Evolutionary conservation across 352 stramenopile genomes (phyloP).

Genomic region (Phytophthora macrochlamydospora): DNA sequence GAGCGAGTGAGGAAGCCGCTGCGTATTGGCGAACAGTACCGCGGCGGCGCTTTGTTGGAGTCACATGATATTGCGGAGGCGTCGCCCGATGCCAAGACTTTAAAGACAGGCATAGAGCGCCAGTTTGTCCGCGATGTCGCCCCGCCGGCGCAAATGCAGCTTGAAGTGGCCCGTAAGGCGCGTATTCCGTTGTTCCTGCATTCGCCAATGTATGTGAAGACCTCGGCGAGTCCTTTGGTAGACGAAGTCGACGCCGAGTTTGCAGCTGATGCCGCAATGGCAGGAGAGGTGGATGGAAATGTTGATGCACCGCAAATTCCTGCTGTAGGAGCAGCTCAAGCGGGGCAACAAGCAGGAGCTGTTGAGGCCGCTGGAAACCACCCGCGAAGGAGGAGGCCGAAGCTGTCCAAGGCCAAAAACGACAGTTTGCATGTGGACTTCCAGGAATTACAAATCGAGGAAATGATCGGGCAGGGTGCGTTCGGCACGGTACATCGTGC

Average conservation of each 20-base stretch:
- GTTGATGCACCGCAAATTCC: slow-evolving; percentile 6
- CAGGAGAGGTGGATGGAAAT: slow-evolving; percentile 15
- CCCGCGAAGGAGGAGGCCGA: slow-evolving; percentile 32
- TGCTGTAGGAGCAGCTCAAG: slow-evolving; percentile 10
- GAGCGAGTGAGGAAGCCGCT: slow-evolving; percentile 20
- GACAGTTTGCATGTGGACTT: slow-evolving; percentile 85
- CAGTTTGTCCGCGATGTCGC: slow-evolving; percentile 76
- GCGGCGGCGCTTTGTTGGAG: slow-evolving; percentile 32
- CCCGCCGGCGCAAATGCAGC: slow-evolving; percentile 85
- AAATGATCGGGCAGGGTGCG: slow-evolving; percentile 86
- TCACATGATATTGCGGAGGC: slow-evolving; percentile 21
- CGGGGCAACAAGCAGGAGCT: slow-evolving; percentile 10
- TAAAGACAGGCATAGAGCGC: slow-evolving; percentile 62
- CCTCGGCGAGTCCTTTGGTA: slow-evolving; percentile 58
- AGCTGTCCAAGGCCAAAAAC: slow-evolving; percentile 62
- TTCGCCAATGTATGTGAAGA: slow-evolving; percentile 88
- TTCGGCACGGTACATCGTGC: slow-evolving; percentile 85
- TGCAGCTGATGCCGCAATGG: slow-evolving; percentile 17
- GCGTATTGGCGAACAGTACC: slow-evolving; percentile 30
- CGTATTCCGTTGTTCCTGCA: slow-evolving; percentile 86
- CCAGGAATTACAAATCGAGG: slow-evolving; percentile 72
- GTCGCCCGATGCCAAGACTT: slow-evolving; percentile 50
- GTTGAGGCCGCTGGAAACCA: slow-evolving; percentile 15
- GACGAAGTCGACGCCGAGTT: slow-evolving; percentile 46
- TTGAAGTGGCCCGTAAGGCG: slow-evolving; percentile 83